Evolutionary conservation across 2,329 filamentous ascomycete species (phyloP).

Genomic region (Microsporum audouinii): DNA sequence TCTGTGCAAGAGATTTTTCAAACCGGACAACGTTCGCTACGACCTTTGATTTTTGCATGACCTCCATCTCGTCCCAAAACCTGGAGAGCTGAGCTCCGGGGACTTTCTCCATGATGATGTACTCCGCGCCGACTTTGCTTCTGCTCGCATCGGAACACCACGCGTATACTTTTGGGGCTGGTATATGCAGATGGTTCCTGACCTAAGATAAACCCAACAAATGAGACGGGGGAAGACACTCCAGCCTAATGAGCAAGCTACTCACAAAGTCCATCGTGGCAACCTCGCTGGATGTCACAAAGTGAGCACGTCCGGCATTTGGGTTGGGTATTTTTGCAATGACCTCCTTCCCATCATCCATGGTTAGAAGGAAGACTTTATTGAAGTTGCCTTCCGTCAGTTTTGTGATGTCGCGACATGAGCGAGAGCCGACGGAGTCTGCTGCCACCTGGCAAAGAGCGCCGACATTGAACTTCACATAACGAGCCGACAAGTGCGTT

Average conservation of each 20-base stretch:
- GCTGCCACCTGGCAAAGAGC: not conserved
- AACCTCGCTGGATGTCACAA: not conserved
- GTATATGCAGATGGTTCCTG: not conserved
- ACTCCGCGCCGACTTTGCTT: not conserved
- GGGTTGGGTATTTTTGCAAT: not conserved
- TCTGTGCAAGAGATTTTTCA: not conserved
- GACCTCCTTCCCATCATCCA: not conserved
- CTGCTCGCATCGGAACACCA: not conserved
- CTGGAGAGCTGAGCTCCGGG: not conserved
- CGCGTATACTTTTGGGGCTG: not conserved
- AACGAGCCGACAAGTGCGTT: not conserved
- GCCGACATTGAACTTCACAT: not conserved
- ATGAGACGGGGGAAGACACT: not conserved
- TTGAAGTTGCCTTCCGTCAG: not conserved
- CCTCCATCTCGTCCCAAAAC: not conserved
- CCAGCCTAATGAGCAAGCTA: not conserved
- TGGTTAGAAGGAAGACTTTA: not conserved
- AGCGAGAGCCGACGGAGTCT: not conserved
- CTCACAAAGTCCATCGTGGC: not conserved
- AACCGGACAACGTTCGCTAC: not conserved
- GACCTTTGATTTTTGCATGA: not conserved
- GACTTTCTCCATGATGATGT: not conserved
- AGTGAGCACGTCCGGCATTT: not conserved
- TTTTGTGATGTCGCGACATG: not conserved
- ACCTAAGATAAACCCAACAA: not conserved